Conservation (phyloP, 805 yeast genomes). For the Monosporozyma yasuniensis region DNA sequence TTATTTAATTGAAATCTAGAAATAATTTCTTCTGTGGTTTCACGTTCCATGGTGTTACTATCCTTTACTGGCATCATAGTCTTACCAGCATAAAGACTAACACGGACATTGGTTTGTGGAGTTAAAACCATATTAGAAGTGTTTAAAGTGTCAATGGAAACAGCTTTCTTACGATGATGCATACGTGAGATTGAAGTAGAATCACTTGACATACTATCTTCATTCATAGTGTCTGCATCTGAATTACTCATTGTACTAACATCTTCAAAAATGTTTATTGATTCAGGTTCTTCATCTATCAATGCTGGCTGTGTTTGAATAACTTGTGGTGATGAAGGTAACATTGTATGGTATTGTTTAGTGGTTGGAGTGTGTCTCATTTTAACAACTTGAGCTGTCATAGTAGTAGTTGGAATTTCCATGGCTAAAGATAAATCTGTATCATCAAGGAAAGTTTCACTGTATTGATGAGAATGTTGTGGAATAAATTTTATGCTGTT, state of each 20-base stretch:
- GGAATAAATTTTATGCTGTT: neutral
- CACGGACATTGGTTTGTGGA: conserved; percentile 28
- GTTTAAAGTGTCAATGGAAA: conserved; percentile 28
- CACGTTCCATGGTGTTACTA: conserved; percentile 18
- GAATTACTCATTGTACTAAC: conserved; percentile 7
- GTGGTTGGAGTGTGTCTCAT: conserved; percentile 10
- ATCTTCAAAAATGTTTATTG: conserved; percentile 26
- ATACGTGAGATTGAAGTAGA: conserved; percentile 15
- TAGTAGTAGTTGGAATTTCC: conserved; percentile 24
- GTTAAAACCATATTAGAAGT: conserved; percentile 21
- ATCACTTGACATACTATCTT: conserved; percentile 8
- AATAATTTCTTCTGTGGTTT: conserved; percentile 29
- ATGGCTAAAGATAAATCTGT: conserved; percentile 26
- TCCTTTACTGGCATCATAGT: conserved; percentile 5
- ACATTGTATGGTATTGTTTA: neutral
- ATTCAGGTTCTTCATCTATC: neutral
- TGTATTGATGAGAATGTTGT: neutral
- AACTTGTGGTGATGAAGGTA: neutral
- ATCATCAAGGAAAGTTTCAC: conserved; percentile 6
- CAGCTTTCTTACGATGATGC: conserved; percentile 24
- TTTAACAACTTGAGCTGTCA: conserved; percentile 26
- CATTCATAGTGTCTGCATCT: conserved; percentile 11
- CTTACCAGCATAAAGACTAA: conserved; percentile 24
- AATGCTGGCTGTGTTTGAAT: neutral
- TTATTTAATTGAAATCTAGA: conserved; percentile 21